These are phyloP conservation scores for Collybia nuda DNA, from an alignment of 768 basidiomycete genomes.

Conservation along the genomic window DNA sequence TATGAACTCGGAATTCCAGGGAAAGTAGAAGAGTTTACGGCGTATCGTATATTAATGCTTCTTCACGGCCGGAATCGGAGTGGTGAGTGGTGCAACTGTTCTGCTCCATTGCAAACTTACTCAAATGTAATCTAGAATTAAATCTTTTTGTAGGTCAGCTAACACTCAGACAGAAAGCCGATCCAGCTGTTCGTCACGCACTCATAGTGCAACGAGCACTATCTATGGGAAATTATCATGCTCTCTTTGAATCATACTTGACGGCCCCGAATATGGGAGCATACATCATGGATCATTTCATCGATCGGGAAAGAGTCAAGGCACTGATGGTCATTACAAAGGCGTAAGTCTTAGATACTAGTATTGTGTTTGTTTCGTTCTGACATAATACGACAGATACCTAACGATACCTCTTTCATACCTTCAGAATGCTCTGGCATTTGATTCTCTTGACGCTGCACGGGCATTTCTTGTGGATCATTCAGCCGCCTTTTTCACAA, in stretches of 20 bases:
- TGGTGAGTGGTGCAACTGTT: conserved; percentile 49
- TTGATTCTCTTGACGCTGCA: conserved; percentile 64
- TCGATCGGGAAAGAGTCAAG: conserved; percentile 83
- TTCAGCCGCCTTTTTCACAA: conserved; percentile 63
- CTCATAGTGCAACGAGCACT: conserved; percentile 86
- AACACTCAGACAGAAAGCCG: conserved; percentile 85
- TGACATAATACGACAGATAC: conserved; percentile 55
- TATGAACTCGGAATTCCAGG: conserved; percentile 94
- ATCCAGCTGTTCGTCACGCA: conserved; percentile 83
- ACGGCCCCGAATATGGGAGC: conserved; percentile 94
- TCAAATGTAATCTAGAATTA: conserved; percentile 58
- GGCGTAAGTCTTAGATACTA: conserved; percentile 62
- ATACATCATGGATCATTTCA: conserved; percentile 99
- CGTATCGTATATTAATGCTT: conserved; percentile 96
- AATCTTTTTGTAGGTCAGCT: conserved; percentile 98
- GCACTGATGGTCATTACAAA: conserved; percentile 90
- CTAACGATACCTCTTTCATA: conserved; percentile 73
- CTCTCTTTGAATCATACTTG: conserved; percentile 82
- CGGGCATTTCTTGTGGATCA: conserved; percentile 72
- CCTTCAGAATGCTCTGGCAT: conserved; percentile 80
- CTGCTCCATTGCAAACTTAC: background rate
- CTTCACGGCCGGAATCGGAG: conserved; percentile 91
- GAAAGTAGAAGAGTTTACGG: conserved; percentile 93
- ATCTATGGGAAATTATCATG: conserved; percentile 92
- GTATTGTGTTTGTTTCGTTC: background rate